Evolutionary conservation across 2,329 filamentous ascomycete genomes (phyloP).

Genomic region (Fusarium sulawesiense): DNA sequence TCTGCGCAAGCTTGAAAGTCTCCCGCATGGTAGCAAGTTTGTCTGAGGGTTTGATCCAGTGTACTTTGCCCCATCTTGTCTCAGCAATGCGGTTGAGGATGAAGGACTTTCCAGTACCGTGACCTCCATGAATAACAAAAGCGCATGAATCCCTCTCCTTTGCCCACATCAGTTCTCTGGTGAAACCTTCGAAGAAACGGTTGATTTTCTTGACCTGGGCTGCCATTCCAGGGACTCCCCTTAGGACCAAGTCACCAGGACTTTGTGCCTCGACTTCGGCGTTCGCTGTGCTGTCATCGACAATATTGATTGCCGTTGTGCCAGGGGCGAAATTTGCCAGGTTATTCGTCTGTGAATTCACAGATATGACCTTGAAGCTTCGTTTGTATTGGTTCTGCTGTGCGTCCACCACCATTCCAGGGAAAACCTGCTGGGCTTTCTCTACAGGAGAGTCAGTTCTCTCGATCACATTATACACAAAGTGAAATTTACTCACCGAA

Average conservation of each 20-base stretch:
- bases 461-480: neutral
- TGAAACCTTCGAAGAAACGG: constrained; percentile 68
- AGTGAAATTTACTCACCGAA: constrained; percentile 45
- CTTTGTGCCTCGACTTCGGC: constrained; percentile 28
- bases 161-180: constrained; percentile 50
- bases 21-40: constrained; percentile 72
- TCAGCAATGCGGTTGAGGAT: constrained; percentile 75
- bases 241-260: constrained; percentile 57
- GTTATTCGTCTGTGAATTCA: constrained; percentile 63
- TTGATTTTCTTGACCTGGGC: constrained; percentile 75
- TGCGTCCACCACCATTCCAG: constrained; percentile 77
- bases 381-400: constrained; percentile 47
- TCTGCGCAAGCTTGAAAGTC: constrained; percentile 75
- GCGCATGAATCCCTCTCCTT: constrained; percentile 60
- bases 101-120: constrained; percentile 86
- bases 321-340: constrained; percentile 58
- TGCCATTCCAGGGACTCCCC: constrained; percentile 74
- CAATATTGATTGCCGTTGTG: constrained; percentile 54
- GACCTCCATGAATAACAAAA: constrained; percentile 81
- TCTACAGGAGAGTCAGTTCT: constrained; percentile 51
- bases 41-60: constrained; percentile 67
- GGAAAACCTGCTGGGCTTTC: constrained; percentile 74
- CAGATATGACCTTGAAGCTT: constrained; percentile 65
- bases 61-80: constrained; percentile 76
- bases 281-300: constrained; percentile 45